Conservation (phyloP, 345 rosid genomes). For the Pistacia vera region DNA sequence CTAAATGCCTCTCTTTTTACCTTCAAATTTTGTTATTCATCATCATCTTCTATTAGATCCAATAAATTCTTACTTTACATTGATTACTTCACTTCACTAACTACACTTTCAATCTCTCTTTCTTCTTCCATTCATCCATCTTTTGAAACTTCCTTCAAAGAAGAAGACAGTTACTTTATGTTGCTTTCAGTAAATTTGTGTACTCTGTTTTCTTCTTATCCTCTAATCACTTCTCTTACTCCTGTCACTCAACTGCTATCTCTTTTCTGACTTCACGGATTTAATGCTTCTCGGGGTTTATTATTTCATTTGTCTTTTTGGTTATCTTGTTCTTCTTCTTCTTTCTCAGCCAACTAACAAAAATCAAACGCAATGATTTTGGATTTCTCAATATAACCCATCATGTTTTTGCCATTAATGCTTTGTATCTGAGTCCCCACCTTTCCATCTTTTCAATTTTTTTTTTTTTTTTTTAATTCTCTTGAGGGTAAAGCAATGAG, state of each 20-base stretch:
- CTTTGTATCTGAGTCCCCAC: background rate
- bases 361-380: conserved; percentile 7
- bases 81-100: background rate
- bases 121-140: background rate
- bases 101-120: background rate
- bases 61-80: background rate
- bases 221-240: too few species aligned
- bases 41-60: background rate
- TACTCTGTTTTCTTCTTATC: too few species aligned
- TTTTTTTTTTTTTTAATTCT: background rate
- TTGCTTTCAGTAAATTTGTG: too few species aligned
- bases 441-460: background rate
- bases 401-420: conserved; percentile 11
- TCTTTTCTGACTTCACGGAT: too few species aligned
- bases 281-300: too few species aligned
- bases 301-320: too few species aligned
- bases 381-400: background rate
- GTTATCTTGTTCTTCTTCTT: too few species aligned
- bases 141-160: background rate
- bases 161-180: too few species aligned
- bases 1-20: background rate
- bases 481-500: background rate
- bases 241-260: too few species aligned
- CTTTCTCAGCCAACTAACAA: background rate
- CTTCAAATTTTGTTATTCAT: background rate